Evolutionary conservation across 1,284 basidiomycete genomes (phyloP), one percentile per base, ranked within the genome.

Genomic region (Naganishia sp.): DNA sequence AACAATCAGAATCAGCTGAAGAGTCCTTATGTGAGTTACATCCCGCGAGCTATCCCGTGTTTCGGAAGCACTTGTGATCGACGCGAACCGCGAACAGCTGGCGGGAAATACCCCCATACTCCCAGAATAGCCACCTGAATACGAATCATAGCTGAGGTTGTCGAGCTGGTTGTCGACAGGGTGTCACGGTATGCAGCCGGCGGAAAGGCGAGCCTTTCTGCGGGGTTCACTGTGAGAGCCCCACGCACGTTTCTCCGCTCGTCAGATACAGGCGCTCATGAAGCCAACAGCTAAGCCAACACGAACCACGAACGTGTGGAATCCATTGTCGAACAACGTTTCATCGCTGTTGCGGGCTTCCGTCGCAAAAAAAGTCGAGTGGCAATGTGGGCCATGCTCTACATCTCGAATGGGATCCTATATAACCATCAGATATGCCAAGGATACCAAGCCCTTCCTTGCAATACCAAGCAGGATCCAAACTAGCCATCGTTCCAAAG

Each of bases 391-490:
- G 0, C 36, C 13, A 39, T 39, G 36, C 36, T 9, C 36, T 2
- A 10, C 36, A 0, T 39, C 13, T 31, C 9, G 45, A 15, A 9
- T 18, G 5, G 13, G 42, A 31, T 13, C 25, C 33, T 61, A 61
- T 61, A 61, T 61, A 61, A 43, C 45, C 10, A 61, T 43, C 18
- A 33, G 11, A 31, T 11, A 11, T 44, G 59, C 59, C 59, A 61
- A 61, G 59, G n/a, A 48, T 43, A 61, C 59, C 59, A 52, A 61
- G 59, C 21, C 7, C 11, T 11, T 52, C 1, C 7, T 39, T 15
- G 23, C 7, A 9, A 39, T 21, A 25, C 46, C n/a, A 21, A 61
- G 49, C 48, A 52, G 28, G 39, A 25, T 6, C 13, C 3, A n/a
- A 18, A 25, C 6, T 44, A 36, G 15, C 18, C 11, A 36, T 25